A percentile compares a stretch with the other conserved stretches of the same genome.
phyloP scores from a whole-genome alignment of 495 filamentous ascomycete genomes.

The Lasiosphaeria ovina region DNA sequence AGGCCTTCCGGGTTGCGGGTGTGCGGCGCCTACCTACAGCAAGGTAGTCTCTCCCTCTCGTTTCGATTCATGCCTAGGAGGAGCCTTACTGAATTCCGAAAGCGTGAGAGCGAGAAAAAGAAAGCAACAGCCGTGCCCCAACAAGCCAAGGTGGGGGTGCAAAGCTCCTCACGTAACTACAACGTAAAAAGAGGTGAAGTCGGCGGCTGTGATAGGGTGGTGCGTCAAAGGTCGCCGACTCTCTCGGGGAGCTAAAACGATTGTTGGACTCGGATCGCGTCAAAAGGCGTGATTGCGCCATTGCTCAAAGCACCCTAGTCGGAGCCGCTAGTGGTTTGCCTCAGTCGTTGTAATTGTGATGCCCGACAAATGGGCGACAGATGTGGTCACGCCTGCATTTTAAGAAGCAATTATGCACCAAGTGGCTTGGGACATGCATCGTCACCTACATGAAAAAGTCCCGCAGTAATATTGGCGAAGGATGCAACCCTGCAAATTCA shows the following conservation, averaged over 20 bases:
- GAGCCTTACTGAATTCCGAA: neutral
- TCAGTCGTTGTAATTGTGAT: neutral
- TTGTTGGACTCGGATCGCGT: slow-evolving; percentile 15
- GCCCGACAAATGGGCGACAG: neutral
- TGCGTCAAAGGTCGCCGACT: neutral
- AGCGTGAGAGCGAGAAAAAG: slow-evolving; percentile 11
- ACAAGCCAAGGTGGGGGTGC: slow-evolving; percentile 21
- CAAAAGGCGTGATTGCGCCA: slow-evolving; percentile 29
- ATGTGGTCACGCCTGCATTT: neutral
- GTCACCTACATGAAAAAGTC: too few relatives aligned
- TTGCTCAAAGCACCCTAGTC: slow-evolving; percentile 12
- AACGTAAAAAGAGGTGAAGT: slow-evolving; percentile 17
- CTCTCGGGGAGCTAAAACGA: neutral
- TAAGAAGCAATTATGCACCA: too few relatives aligned
- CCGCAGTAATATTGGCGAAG: neutral
- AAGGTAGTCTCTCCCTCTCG: neutral
- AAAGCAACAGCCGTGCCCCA: slow-evolving; percentile 11
- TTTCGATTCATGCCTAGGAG: neutral
- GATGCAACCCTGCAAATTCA: neutral
- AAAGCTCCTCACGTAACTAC: slow-evolving; percentile 24
- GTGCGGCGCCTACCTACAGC: neutral
- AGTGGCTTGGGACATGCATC: too few relatives aligned
- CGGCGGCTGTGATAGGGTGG: neutral
- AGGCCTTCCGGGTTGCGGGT: too few relatives aligned
- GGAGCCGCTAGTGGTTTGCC: slow-evolving; percentile 16